Evolutionary conservation across 2,329 filamentous ascomycete genomes (phyloP), one percentile per base, ranked within the genome.

Genomic region (Pseudogymnoascus verrucosus): DNA sequence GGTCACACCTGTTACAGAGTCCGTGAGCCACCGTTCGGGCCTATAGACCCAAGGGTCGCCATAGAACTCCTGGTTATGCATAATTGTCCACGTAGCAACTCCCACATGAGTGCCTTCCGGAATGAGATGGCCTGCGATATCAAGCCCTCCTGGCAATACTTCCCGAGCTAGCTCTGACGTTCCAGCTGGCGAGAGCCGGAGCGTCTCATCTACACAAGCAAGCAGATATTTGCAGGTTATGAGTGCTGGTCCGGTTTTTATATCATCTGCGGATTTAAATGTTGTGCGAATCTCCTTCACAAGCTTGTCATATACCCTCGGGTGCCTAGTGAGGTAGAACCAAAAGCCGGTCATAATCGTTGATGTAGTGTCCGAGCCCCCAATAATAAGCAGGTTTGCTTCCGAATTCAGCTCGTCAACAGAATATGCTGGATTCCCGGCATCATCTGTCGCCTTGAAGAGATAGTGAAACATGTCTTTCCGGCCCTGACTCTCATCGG

Each of bases 201-300:
- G 72, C 0, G 75, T 71, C 67, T 82, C 79, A 47, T 80, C 75
- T 47, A 82, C 74, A 64, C 75, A 76, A 7, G 78, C 79, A 10
- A 73, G 72, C 1, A 82, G 70, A 66, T 80, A 57, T 57, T 57
- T 57, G 16, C 51, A 57, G 10, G 51, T 34, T 19, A 19, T 12
- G 26, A 57, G 51, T 57, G 51, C 28, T 2, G 51, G n/a, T 1
- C 28, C 51, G n/a, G 12, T 57, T 63, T 57, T 73, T 54, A 77
- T 71, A 8, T 76, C 72, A 2, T 71, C 69, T 19, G 72, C 69
- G 34, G 44, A 68, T 1, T 28, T 57, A 67, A 76, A 74, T 1
- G 69, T 62, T 5, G 59, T 57, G 80, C 72, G 69, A 42, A 77
- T 70, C 61, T 77, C 75, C 0, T 64, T 11, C 0, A 67, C 68